Conservation (phyloP, 352 stramenopile species). For the Plasmopara halstedii region DNA sequence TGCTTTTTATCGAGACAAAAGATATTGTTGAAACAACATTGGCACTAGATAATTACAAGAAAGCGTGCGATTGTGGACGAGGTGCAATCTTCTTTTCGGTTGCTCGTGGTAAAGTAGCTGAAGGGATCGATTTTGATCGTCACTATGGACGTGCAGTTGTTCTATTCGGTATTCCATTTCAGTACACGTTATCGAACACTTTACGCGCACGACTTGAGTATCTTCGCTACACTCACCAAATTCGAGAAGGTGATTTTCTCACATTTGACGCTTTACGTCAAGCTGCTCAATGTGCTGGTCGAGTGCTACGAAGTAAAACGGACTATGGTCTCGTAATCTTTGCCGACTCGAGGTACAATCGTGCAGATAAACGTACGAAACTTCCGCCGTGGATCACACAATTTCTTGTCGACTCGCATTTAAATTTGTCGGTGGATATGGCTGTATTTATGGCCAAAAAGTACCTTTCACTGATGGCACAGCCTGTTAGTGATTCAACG, state of each 20-base stretch:
- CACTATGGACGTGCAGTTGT: conserved; percentile 98
- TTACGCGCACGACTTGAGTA: conserved; percentile 95
- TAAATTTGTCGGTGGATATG: conserved; percentile 97
- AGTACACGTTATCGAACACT: conserved; percentile 95
- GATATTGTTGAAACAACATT: conserved; percentile 99
- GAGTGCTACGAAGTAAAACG: conserved; percentile 97
- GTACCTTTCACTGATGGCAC: conserved; percentile 95
- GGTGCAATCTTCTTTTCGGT: conserved; percentile 98
- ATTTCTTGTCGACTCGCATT: conserved; percentile 92
- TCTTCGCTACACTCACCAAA: conserved; percentile 90
- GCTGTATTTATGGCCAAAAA: conserved; percentile 93
- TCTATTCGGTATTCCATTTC: conserved; percentile 98
- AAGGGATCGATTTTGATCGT: conserved; percentile 99
- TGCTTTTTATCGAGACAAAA: conserved; percentile 99
- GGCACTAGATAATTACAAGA: conserved; percentile 97
- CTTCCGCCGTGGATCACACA: conserved; percentile 98
- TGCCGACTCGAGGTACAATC: conserved; percentile 97
- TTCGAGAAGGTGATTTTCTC: conserved; percentile 94
- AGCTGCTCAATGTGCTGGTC: conserved; percentile 94
- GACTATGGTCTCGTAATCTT: conserved; percentile 99
- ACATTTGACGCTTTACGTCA: conserved; percentile 99
- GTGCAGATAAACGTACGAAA: conserved; percentile 96
- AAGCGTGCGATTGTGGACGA: conserved; percentile 92
- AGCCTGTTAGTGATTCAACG: conserved; percentile 87
- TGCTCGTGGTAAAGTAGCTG: conserved; percentile 97